phyloP scores from a whole-genome alignment of 2,329 filamentous ascomycete genomes.

The Sclerotinia sclerotiorum region DNA sequence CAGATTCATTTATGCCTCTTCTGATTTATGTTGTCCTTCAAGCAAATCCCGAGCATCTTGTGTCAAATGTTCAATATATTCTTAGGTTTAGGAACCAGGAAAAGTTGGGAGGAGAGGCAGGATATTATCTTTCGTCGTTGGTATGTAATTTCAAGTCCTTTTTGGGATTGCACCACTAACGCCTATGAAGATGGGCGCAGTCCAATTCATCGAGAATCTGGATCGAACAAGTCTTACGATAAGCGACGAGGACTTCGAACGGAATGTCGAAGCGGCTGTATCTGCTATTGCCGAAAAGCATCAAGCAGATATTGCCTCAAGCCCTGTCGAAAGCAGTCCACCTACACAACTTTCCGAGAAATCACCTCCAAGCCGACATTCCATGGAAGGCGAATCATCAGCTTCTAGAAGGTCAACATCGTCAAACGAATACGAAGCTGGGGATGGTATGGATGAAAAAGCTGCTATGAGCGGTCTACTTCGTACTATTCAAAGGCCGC shows the following conservation, averaged over 20 bases:
- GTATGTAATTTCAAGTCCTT: slow-evolving; percentile 49
- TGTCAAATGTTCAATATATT: slow-evolving; percentile 98
- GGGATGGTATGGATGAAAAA: slow-evolving; percentile 64
- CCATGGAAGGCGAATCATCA: slow-evolving; percentile 59
- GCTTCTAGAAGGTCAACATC: slow-evolving; percentile 55
- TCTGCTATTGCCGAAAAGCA: slow-evolving; percentile 94
- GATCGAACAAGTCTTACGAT: slow-evolving; percentile 93
- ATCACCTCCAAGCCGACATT: slow-evolving; percentile 53
- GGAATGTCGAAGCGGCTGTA: slow-evolving; percentile 93
- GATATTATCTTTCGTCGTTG: slow-evolving; percentile 94
- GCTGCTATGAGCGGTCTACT: slow-evolving; percentile 82
- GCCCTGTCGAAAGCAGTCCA: slow-evolving; percentile 35
- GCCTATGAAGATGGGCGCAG: slow-evolving; percentile 71
- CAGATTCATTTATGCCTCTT: slow-evolving; percentile 92
- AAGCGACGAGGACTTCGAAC: slow-evolving; percentile 91
- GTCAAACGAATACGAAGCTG: slow-evolving; percentile 54
- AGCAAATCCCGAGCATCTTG: slow-evolving; percentile 90
- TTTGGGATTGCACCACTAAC: slow-evolving; percentile 21
- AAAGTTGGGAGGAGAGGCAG: slow-evolving; percentile 94
- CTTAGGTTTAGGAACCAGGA: slow-evolving; percentile 96
- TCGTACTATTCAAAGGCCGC: slow-evolving; percentile 84
- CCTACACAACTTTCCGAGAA: slow-evolving; percentile 46
- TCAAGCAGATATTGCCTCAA: slow-evolving; percentile 52
- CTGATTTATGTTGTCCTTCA: slow-evolving; percentile 95
- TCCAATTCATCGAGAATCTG: slow-evolving; percentile 95